Evolutionary conservation across 108 stramenopile species (phyloP).

Genomic region (Cyclotella atomus): DNA sequence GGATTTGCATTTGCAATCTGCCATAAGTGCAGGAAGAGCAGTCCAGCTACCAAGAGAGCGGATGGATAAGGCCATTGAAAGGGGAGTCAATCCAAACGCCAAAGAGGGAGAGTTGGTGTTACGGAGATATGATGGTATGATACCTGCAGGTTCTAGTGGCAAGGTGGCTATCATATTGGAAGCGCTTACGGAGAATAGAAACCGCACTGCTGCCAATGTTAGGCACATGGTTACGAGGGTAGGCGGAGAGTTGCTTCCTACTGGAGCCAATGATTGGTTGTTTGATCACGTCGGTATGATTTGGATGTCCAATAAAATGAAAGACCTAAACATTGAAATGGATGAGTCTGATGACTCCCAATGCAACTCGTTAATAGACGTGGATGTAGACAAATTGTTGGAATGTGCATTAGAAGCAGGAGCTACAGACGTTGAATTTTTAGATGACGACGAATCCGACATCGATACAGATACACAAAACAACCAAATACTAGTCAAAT

Average conservation of each 20-base stretch:
- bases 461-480: slow-evolving; percentile 4
- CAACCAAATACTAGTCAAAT: slow-evolving; percentile 54
- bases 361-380: slow-evolving; percentile 42
- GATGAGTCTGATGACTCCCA: slow-evolving; percentile 24
- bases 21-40: slow-evolving; percentile 61
- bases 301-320: slow-evolving; percentile 36
- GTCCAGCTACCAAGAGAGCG: slow-evolving; percentile 74
- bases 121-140: slow-evolving; percentile 74
- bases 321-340: background rate
- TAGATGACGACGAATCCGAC: slow-evolving; percentile 22
- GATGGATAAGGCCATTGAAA: slow-evolving; percentile 67
- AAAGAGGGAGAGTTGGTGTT: slow-evolving; percentile 48
- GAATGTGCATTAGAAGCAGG: slow-evolving; percentile 76
- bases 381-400: slow-evolving; percentile 62
- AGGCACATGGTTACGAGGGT: slow-evolving; percentile 60
- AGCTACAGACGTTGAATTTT: slow-evolving; percentile 65
- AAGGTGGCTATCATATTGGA: slow-evolving; percentile 67
- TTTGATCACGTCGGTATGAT: slow-evolving; percentile 73
- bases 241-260: slow-evolving; percentile 68
- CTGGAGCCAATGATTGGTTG: slow-evolving; percentile 62
- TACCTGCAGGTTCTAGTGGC: slow-evolving; percentile 46
- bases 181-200: slow-evolving; percentile 76
- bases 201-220: slow-evolving; percentile 73
- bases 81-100: slow-evolving; percentile 50
- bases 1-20: slow-evolving; percentile 66